phyloP scores from a whole-genome alignment of 208 protist genomes.

The Naegleria gruberi region DNA sequence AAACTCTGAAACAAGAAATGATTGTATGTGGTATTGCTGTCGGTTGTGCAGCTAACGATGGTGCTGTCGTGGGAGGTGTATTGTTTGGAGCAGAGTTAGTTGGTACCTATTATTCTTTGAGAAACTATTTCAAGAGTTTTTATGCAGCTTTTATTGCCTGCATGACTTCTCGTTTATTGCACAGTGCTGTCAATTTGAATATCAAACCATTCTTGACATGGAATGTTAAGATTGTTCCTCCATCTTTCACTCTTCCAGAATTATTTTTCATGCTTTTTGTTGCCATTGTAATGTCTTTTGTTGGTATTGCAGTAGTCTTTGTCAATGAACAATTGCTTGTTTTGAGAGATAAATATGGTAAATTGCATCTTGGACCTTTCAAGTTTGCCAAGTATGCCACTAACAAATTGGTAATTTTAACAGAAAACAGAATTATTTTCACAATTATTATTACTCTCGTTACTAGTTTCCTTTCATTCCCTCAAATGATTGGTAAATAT shows the following conservation, averaged over 20 bases:
- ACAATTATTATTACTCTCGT: neutral
- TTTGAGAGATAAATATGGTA: neutral
- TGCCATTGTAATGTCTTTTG: neutral
- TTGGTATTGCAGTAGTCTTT: neutral
- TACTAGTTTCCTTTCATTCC: neutral
- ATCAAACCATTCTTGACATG: neutral
- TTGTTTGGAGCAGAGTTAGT: neutral
- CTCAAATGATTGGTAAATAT: neutral
- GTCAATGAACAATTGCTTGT: neutral
- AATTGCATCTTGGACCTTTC: neutral
- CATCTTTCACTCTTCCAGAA: neutral
- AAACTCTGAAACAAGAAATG: neutral
- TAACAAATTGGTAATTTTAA: neutral
- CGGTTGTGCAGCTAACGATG: neutral
- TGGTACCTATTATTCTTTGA: neutral
- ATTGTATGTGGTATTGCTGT: neutral
- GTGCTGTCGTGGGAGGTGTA: neutral
- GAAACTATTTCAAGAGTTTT: constrained; percentile 2
- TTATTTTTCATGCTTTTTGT: neutral
- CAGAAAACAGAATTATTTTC: neutral
- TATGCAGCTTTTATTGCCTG: neutral
- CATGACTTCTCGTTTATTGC: neutral
- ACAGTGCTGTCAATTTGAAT: too few species aligned
- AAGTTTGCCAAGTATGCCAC: neutral
- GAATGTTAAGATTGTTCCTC: neutral